phyloP scores from a whole-genome alignment of 352 stramenopile species.

The Globisporangium acanthophoron region DNA sequence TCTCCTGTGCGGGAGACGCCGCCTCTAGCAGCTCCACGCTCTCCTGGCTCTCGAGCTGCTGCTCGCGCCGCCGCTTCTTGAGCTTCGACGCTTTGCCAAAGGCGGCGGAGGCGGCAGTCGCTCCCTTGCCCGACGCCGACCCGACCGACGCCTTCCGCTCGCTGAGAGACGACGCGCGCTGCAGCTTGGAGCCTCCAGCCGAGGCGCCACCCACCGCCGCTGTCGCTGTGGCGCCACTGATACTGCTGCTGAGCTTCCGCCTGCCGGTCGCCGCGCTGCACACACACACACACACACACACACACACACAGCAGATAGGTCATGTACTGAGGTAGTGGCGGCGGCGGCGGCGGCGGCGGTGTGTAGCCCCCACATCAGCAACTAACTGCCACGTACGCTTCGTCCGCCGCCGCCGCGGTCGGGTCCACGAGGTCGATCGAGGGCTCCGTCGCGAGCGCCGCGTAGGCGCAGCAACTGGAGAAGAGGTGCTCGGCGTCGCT shows the following conservation, averaged over 20 bases:
- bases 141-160: conserved; percentile 16
- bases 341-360: neutral
- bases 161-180: conserved; percentile 17
- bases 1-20: conserved; percentile 7
- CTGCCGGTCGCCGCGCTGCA: conserved; percentile 9
- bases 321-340: no score
- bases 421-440: conserved; percentile 52
- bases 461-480: conserved; percentile 67
- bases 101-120: conserved; percentile 7
- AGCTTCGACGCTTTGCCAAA: conserved; percentile 32
- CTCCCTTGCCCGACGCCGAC: neutral
- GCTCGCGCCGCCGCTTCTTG: conserved; percentile 53
- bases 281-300: neutral
- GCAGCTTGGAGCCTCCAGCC: conserved; percentile 19
- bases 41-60: conserved; percentile 19
- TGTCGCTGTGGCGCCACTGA: conserved; percentile 2
- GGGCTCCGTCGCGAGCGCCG: conserved; percentile 42
- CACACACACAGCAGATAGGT: neutral
- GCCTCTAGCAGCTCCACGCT: conserved; percentile 2
- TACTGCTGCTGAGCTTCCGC: conserved; percentile 30
- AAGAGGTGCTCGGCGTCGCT: conserved; percentile 75
- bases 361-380: neutral
- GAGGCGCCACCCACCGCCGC: conserved; percentile 1
- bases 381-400: neutral
- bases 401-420: conserved; percentile 2